Evolutionary conservation across 805 yeast species (phyloP).

Genomic region (Starmera pachycereana): DNA sequence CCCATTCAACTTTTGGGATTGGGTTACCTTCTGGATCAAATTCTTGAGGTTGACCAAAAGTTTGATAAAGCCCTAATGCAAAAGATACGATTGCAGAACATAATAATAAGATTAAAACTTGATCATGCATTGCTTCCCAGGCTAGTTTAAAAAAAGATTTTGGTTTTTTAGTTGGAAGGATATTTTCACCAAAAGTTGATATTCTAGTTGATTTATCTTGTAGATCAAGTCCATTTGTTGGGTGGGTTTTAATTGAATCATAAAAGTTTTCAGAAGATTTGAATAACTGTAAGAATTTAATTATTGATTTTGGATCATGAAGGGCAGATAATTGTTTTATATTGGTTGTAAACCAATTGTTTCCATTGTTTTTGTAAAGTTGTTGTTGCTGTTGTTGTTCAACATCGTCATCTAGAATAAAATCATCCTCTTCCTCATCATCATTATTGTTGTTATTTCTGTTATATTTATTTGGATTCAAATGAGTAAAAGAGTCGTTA

Average conservation of each 20-base stretch:
- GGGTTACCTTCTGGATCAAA: slow-evolving; percentile 70
- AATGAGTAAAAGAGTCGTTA: no score
- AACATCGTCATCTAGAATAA: background rate
- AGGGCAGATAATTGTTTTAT: slow-evolving; percentile 32
- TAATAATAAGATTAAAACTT: slow-evolving; percentile 72
- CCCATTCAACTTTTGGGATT: slow-evolving; percentile 90
- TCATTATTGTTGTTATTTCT: background rate
- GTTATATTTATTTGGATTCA: background rate
- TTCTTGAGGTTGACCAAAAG: slow-evolving; percentile 74
- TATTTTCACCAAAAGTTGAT: slow-evolving; percentile 55
- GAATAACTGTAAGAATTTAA: slow-evolving; percentile 9
- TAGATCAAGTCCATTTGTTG: slow-evolving; percentile 31
- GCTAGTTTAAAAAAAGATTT: slow-evolving; percentile 62
- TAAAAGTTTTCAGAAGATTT: slow-evolving; percentile 14
- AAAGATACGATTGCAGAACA: slow-evolving; percentile 85
- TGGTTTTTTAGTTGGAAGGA: slow-evolving; percentile 59
- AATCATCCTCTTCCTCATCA: background rate
- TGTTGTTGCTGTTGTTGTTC: no score
- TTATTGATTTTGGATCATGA: slow-evolving; percentile 57
- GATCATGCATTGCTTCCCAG: slow-evolving; percentile 82
- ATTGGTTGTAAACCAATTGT: background rate
- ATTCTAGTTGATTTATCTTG: slow-evolving; percentile 27
- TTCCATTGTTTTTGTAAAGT: no score
- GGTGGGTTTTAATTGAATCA: slow-evolving; percentile 26
- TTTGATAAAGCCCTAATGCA: slow-evolving; percentile 85